Evolutionary conservation across 2,329 filamentous ascomycete species (phyloP).

Genomic region (Calcarisporium arbuscula): DNA sequence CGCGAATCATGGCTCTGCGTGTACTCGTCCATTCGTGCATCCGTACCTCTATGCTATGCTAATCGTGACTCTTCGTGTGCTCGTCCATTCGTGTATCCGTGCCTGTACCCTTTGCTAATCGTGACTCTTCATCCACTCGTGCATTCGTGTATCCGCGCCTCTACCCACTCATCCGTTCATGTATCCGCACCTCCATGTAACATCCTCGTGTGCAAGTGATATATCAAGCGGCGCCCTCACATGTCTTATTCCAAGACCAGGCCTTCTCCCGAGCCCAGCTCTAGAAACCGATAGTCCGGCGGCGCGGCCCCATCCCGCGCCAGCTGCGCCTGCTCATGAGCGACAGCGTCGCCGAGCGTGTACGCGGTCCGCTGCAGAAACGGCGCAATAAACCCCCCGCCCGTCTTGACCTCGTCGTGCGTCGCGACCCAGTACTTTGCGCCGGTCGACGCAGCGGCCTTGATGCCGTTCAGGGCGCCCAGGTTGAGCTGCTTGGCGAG

Average conservation of each 20-base stretch:
- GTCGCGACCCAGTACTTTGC: conserved; percentile 60
- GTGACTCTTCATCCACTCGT: too few relatives aligned
- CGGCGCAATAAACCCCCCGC: conserved; percentile 48
- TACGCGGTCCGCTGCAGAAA: conserved; percentile 41
- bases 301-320: conserved; percentile 15
- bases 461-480: conserved; percentile 54
- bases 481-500: conserved; percentile 53
- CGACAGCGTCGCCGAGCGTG: conserved; percentile 34
- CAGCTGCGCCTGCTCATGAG: conserved; percentile 24
- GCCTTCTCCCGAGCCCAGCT: conserved; percentile 50
- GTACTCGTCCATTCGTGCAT: too few relatives aligned
- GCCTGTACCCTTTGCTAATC: too few relatives aligned
- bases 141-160: too few relatives aligned
- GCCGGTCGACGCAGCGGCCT: conserved; percentile 43
- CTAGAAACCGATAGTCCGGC: conserved; percentile 40
- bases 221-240: conserved; percentile 7
- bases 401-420: conserved; percentile 58
- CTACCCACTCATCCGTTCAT: too few relatives aligned
- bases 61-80: too few relatives aligned
- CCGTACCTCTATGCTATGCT: too few relatives aligned
- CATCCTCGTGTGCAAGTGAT: conserved; percentile 5
- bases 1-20: too few relatives aligned
- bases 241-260: conserved; percentile 35
- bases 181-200: too few relatives aligned
- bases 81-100: too few relatives aligned